phyloP scores from a whole-genome alignment of 257 asterid species.

The Solanum sejunctum region DNA sequence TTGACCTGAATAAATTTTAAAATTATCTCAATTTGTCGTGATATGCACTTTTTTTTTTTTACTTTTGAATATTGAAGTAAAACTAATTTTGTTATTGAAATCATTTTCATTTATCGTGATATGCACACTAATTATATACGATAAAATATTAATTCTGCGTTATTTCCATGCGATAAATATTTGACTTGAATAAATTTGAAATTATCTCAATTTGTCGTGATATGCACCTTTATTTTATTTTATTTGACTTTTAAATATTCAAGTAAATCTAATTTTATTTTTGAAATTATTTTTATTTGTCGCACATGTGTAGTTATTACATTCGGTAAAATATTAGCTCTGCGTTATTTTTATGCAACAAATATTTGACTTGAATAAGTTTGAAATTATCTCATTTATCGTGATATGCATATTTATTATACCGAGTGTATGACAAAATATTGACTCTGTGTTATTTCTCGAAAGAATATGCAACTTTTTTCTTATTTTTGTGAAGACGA shows the following conservation, averaged over 20 bases:
- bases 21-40: too few relatives aligned
- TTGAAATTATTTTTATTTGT: neutral
- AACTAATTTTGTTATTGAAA: neutral
- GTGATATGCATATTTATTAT: neutral
- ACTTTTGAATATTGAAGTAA: neutral
- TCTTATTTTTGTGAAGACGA: neutral
- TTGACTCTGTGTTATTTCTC: neutral
- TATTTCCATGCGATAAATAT: too few relatives aligned
- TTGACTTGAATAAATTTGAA: too few relatives aligned
- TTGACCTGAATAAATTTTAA: too few relatives aligned
- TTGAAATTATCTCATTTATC: neutral
- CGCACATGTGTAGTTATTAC: neutral
- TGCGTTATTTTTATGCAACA: neutral
- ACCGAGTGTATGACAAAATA: neutral
- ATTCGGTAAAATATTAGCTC: neutral
- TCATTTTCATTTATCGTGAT: neutral
- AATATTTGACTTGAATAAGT: neutral
- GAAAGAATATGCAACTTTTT: neutral
- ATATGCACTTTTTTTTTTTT: too few relatives aligned
- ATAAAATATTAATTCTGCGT: neutral
- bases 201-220: too few relatives aligned
- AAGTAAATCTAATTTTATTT: neutral
- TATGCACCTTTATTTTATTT: neutral
- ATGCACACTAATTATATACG: neutral
- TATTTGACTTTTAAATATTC: too few relatives aligned